Evolutionary conservation across 1,284 basidiomycete genomes (phyloP).

Genomic region (Afroboletus lepidellus): DNA sequence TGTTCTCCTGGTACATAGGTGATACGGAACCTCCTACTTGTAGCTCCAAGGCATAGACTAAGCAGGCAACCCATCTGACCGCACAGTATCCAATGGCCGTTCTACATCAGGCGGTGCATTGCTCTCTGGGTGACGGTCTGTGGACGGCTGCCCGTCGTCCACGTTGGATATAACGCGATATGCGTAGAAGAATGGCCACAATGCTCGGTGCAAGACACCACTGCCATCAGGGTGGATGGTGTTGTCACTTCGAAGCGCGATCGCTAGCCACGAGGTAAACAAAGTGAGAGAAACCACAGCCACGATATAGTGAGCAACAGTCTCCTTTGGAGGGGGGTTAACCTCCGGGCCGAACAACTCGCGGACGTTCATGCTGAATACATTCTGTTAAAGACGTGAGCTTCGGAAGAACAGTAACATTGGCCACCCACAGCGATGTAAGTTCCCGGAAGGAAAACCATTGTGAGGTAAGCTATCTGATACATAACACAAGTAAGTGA

Average conservation of each 20-base stretch:
- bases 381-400: constrained; percentile 22
- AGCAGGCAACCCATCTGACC: neutral
- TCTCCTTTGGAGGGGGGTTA: neutral
- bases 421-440: constrained; percentile 38
- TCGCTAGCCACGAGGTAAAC: constrained; percentile 18
- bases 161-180: neutral
- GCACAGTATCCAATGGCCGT: neutral
- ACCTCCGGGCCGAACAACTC: neutral
- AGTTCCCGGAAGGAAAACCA: constrained; percentile 28
- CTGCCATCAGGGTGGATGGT: constrained; percentile 4
- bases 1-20: too few species aligned
- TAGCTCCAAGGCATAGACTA: neutral
- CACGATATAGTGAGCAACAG: constrained; percentile 13
- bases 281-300: constrained; percentile 8
- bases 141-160: neutral
- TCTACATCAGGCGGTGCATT: neutral
- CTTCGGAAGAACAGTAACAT: neutral
- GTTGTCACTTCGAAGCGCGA: constrained; percentile 16
- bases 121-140: neutral
- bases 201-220: constrained; percentile 2
- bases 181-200: constrained; percentile 23
- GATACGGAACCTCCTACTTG: neutral
- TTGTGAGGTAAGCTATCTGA: constrained; percentile 30
- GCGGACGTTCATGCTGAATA: constrained; percentile 32
- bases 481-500: neutral